Conservation (phyloP, 2,329 filamentous ascomycete genomes). For the Rachicladosporium sp. region DNA sequence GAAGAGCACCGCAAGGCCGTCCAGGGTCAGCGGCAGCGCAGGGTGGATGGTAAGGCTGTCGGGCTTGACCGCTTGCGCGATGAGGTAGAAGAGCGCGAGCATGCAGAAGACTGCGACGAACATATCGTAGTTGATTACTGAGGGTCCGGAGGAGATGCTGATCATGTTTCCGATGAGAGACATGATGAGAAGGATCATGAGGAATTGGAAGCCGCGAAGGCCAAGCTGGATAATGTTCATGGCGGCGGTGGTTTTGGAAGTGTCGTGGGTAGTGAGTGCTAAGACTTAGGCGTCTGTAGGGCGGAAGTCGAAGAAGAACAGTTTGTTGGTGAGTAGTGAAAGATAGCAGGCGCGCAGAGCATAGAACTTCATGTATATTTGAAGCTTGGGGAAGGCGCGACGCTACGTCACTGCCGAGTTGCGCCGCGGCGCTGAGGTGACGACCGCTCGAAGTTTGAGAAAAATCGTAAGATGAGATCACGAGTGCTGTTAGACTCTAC, state of each 20-base stretch:
- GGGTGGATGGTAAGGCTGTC: slow-evolving; percentile 39
- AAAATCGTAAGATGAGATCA: too few species aligned
- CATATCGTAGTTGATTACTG: slow-evolving; percentile 50
- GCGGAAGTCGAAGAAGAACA: neutral
- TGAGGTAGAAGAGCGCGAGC: slow-evolving; percentile 52
- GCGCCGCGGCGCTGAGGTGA: neutral
- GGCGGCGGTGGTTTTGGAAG: slow-evolving; percentile 2
- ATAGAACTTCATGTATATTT: neutral
- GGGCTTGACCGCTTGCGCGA: slow-evolving; percentile 41
- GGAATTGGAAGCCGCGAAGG: slow-evolving; percentile 34
- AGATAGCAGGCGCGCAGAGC: neutral
- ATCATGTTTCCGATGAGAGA: slow-evolving; percentile 53
- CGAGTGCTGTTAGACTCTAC: too few species aligned
- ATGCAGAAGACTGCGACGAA: slow-evolving; percentile 57
- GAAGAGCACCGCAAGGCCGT: slow-evolving; percentile 51
- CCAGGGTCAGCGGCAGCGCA: slow-evolving; percentile 43
- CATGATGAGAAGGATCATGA: slow-evolving; percentile 49
- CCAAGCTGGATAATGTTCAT: slow-evolving; percentile 15
- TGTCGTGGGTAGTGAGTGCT: slow-evolving; percentile 1
- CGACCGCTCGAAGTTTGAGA: neutral
- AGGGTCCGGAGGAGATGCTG: slow-evolving; percentile 31
- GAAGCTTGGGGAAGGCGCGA: neutral
- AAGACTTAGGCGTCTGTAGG: slow-evolving; percentile 1
- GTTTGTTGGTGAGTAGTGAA: neutral
- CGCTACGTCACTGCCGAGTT: neutral